Evolutionary conservation across 2,329 filamentous ascomycete species (phyloP), one percentile per base, ranked within the genome.

Genomic region (Coniosporium tulheliwenetii): DNA sequence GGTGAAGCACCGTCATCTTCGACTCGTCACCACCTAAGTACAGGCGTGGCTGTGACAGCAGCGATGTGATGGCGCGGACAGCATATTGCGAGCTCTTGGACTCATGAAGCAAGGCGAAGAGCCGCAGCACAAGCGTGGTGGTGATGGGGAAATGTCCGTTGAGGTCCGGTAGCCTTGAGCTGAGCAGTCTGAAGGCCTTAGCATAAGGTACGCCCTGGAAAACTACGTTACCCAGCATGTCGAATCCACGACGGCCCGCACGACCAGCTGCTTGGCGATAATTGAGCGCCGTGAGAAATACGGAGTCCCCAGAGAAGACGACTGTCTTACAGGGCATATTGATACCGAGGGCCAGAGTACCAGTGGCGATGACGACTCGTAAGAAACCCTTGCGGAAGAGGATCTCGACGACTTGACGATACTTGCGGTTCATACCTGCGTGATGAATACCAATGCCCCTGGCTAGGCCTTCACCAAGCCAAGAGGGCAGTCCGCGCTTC

Each of bases 261-360:
- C 82, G 77, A 58, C 84, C 82, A 42, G 81, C 75, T 7, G 75
- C 80, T 55, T 89, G 83, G 8, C 80, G 73, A 56, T 81, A 89
- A 54, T 84, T 85, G 39, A 87, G 70, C 0, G 81, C 74, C 0
- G 80, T 85, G 36, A 89, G 61, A 52, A 73, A 85, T 2, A 82
- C 66, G 0, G 77, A 83, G 53, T 87, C 81, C 0, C 80, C 81
- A 12, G 69, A 70, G 55, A 89, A 89, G 1, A 85, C 74, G 0
- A 86, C 81, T 1, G 82, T 89, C 55, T 83, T 84, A 55, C 81
- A 87, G 8, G 83, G 83, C 79, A 85, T 84, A 47, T 85, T 89
- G 62, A 89, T 81, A 63, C 83, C 83, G 5, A 87, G 63, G 1
- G 79, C 79, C 15, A 86, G 67, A 0, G 81, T 86, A 1, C 81